Conservation (phyloP, 345 rosid species). For the Litchi chinensis region DNA sequence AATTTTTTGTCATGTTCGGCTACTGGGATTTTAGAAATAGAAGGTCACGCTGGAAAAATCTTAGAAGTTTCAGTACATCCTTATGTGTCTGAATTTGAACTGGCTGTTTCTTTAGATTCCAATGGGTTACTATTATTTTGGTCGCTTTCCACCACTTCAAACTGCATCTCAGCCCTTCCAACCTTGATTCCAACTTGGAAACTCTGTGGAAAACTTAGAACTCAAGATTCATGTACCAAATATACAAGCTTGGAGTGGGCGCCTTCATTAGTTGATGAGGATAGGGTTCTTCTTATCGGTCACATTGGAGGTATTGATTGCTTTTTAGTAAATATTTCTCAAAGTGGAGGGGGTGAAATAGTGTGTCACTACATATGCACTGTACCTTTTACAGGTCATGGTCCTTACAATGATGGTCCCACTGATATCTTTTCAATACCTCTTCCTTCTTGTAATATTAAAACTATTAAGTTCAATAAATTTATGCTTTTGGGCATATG, state of each 20-base stretch:
- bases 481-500: slow-evolving; percentile 78
- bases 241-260: slow-evolving; percentile 88
- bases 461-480: slow-evolving; percentile 46
- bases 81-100: slow-evolving; percentile 43
- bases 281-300: slow-evolving; percentile 66
- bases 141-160: slow-evolving; percentile 50
- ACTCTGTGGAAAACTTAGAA: slow-evolving; percentile 55
- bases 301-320: slow-evolving; percentile 80
- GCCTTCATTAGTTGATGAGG: slow-evolving; percentile 57
- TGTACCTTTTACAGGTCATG: slow-evolving; percentile 54
- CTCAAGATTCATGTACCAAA: slow-evolving; percentile 38
- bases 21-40: slow-evolving; percentile 44
- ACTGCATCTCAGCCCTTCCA: slow-evolving; percentile 44
- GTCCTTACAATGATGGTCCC: slow-evolving; percentile 57
- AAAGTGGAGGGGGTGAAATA: slow-evolving; percentile 36
- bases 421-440: slow-evolving; percentile 58
- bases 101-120: slow-evolving; percentile 78
- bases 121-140: slow-evolving; percentile 77
- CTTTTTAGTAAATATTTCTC: slow-evolving; percentile 60
- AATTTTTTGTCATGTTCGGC: slow-evolving; percentile 36
- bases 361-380: slow-evolving; percentile 62
- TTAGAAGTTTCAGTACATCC: slow-evolving; percentile 71
- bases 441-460: slow-evolving; percentile 51
- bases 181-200: slow-evolving; percentile 60
- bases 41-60: slow-evolving; percentile 72